These are phyloP conservation scores for Peronospora belbahrii DNA, from an alignment of 352 stramenopile genomes.

Conservation along the genomic window DNA sequence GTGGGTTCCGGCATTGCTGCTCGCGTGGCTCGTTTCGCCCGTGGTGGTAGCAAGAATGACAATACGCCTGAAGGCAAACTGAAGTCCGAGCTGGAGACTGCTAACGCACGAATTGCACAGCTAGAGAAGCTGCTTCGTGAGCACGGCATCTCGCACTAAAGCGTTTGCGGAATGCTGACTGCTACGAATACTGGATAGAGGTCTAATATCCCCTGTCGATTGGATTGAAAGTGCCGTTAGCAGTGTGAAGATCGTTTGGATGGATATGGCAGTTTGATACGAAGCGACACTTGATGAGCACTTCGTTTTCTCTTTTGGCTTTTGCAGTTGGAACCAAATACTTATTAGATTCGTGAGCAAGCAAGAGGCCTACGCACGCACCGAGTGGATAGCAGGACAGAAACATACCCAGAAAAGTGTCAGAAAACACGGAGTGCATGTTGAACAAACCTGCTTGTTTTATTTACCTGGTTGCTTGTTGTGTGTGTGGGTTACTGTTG, in stretches of 20 bases:
- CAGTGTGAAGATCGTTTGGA: slow-evolving; percentile 21
- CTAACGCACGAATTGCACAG: slow-evolving; percentile 78
- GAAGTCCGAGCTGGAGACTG: slow-evolving; percentile 67
- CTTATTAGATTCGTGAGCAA: slow-evolving; percentile 49
- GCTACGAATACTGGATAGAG: slow-evolving; percentile 20
- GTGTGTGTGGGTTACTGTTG: too few species aligned
- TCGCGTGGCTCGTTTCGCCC: slow-evolving; percentile 39
- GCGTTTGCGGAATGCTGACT: slow-evolving; percentile 14
- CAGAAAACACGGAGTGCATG: slow-evolving; percentile 35
- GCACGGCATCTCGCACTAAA: slow-evolving; percentile 79
- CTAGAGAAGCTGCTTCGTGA: slow-evolving; percentile 74
- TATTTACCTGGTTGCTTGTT: slow-evolving; percentile 11
- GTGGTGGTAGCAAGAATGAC: slow-evolving; percentile 29
- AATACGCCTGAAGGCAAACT: slow-evolving; percentile 50
- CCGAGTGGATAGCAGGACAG: slow-evolving; percentile 27
- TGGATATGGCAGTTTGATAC: slow-evolving; percentile 27
- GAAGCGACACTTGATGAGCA: slow-evolving; percentile 18
- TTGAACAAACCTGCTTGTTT: slow-evolving; percentile 15
- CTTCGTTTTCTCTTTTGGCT: slow-evolving; percentile 36
- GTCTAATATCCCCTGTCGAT: slow-evolving; percentile 21
- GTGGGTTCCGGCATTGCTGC: slow-evolving; percentile 35
- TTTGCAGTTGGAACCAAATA: slow-evolving; percentile 40
- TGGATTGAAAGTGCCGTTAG: slow-evolving; percentile 25
- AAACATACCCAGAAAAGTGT: slow-evolving; percentile 32
- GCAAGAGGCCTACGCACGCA: slow-evolving; percentile 31